Conservation (phyloP, 345 rosid genomes). For the Chamaenerion angustifolium region DNA sequence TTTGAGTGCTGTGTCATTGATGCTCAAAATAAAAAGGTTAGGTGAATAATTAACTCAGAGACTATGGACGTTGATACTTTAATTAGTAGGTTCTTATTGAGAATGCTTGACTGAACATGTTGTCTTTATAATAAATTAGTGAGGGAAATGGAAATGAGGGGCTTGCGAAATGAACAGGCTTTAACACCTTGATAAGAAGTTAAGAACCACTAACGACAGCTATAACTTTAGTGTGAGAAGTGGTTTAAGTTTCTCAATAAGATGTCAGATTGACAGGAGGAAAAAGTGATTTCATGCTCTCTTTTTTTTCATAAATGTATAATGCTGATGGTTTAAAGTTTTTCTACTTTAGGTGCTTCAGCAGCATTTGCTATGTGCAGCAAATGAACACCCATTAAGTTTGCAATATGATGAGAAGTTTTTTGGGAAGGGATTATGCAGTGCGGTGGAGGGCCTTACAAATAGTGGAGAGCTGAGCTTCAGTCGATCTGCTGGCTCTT, state of each 20-base stretch:
- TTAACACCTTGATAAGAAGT: no score
- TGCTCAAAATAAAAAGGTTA: slow-evolving; percentile 71
- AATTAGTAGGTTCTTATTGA: no score
- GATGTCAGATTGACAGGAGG: no score
- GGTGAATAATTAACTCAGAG: neutral
- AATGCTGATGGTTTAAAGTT: neutral
- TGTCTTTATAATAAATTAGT: no score
- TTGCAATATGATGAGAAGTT: slow-evolving; percentile 56
- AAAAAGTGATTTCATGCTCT: no score
- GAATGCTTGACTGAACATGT: no score
- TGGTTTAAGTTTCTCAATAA: no score
- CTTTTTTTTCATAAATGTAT: no score
- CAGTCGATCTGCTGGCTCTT: slow-evolving; percentile 38
- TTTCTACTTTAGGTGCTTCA: slow-evolving; percentile 55
- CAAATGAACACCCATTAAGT: slow-evolving; percentile 69
- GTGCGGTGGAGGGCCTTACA: slow-evolving; percentile 38
- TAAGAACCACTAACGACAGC: no score
- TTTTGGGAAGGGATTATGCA: slow-evolving; percentile 52
- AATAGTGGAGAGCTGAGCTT: slow-evolving; percentile 42
- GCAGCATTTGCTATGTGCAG: slow-evolving; percentile 84
- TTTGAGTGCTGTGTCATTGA: slow-evolving; percentile 83
- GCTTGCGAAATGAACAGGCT: no score
- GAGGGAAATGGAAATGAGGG: no score
- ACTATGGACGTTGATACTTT: neutral
- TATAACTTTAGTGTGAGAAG: no score